A percentile compares a stretch with the other conserved stretches of the same genome.
phyloP scores from a whole-genome alignment of 2,329 filamentous ascomycete species.

The Colletotrichum incanum region DNA sequence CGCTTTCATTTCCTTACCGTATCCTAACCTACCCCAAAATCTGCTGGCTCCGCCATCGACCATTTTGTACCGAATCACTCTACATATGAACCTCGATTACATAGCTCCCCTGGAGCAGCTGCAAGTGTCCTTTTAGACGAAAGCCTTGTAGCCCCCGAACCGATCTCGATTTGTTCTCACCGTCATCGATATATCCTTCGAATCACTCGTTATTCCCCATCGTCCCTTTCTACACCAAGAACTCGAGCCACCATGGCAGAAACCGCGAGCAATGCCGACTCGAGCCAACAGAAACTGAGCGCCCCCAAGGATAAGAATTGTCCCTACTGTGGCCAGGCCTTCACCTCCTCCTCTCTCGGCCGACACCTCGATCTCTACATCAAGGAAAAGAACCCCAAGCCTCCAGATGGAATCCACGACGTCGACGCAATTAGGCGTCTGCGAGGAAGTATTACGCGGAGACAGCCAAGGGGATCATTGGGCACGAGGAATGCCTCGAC shows the following conservation, averaged over 20 bases:
- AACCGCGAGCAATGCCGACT: slow-evolving; percentile 52
- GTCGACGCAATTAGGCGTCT: slow-evolving; percentile 90
- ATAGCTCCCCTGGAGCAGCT: slow-evolving; percentile 43
- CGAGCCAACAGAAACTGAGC: slow-evolving; percentile 55
- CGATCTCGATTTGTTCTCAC: neutral
- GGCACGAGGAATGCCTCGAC: slow-evolving; percentile 75
- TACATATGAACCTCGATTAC: slow-evolving; percentile 38
- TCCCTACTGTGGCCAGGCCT: slow-evolving; percentile 89
- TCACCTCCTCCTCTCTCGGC: slow-evolving; percentile 94
- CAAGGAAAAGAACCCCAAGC: slow-evolving; percentile 92
- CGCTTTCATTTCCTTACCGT: slow-evolving; percentile 28
- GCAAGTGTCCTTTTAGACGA: slow-evolving; percentile 22
- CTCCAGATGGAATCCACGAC: slow-evolving; percentile 88
- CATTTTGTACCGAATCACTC: slow-evolving; percentile 2
- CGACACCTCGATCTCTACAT: slow-evolving; percentile 96
- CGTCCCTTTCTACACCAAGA: neutral
- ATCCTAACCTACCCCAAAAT: slow-evolving; percentile 21
- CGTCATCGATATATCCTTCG: slow-evolving; percentile 16
- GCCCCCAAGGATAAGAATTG: slow-evolving; percentile 89
- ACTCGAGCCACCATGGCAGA: slow-evolving; percentile 48
- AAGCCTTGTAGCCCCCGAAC: slow-evolving; percentile 15
- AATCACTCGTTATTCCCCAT: slow-evolving; percentile 12
- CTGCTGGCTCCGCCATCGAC: slow-evolving; percentile 21
- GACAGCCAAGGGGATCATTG: slow-evolving; percentile 81
- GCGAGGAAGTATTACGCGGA: slow-evolving; percentile 87